Base-by-base conservation (phyloP, 1,284 basidiomycete species). In the Vanrija pseudolonga region DNA sequence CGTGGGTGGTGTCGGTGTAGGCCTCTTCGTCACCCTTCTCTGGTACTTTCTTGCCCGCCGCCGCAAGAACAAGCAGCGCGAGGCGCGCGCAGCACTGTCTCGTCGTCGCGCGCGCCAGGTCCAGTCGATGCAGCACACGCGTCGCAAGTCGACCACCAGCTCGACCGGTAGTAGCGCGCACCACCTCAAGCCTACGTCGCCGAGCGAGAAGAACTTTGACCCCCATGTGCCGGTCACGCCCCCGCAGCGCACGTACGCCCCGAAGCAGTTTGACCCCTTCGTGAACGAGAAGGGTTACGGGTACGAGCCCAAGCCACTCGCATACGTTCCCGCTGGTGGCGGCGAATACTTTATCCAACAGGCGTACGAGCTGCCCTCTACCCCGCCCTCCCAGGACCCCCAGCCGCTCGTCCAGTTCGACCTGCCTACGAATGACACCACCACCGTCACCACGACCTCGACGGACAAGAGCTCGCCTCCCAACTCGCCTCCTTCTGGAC, bases 1-100 rank as follows among this genome's bases (percentile, higher is more conserved):
- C 9, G 46, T 68, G 9, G 66, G 63, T 24, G 66, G 66, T 8
- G 53, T 68, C 28, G 63, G 48, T 3, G 64, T 55, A 4, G 66
- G 65, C 12, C 47, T 62, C 12, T 24, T 61, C 12, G 48, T 59
- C 20, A 53, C 53, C 39, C 59, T 43, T 4, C 38, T 63, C 26
- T 49, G 58, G 24, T 53, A 50, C 44, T 68, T 57, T 54, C 47
- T 20, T 41, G 17, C 54, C 4, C 59, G 59, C 37, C 50, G 50
- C 37, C 55, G 54, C 26, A 63, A 60, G 47, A 47, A 48, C 39
- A 55, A 58, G 36, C 50, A 59, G 47, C 61, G 63, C 37, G 55
- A 45, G 14, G 48, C 48, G 3, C 17, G 26, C 20, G 18, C 20
- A 15, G 41, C 40, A 43, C 45, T 47, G 45, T 20, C 24, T 47